Evolutionary conservation across 371 early-diverging fungal genomes (phyloP).

Genomic region (Mortierella sp.): DNA sequence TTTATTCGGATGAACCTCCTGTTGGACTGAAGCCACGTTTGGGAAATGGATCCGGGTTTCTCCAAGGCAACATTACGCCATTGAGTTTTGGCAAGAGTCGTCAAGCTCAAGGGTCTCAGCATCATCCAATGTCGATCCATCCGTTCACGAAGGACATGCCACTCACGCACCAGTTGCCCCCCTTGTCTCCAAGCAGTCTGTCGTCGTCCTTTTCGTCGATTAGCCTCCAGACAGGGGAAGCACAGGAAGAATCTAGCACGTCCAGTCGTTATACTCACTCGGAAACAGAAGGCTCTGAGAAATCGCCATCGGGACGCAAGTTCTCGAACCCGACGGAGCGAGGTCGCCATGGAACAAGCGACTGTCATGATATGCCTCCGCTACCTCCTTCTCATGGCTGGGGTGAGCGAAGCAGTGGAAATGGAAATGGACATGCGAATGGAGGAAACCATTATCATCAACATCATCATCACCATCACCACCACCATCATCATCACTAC

Average conservation of each 20-base stretch:
- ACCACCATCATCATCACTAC: too few relatives aligned
- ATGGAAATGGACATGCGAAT: not conserved
- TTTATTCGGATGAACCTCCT: slow-evolving; percentile 35
- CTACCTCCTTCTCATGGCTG: too few relatives aligned
- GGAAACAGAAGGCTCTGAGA: slow-evolving; percentile 4
- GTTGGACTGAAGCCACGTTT: slow-evolving; percentile 16
- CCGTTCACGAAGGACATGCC: slow-evolving; percentile 22
- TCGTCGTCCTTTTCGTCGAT: slow-evolving; percentile 27
- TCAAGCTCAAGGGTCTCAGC: not conserved
- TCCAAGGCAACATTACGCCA: not conserved
- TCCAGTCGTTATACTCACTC: slow-evolving; percentile 20
- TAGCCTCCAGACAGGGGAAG: slow-evolving; percentile 11
- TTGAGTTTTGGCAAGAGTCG: not conserved
- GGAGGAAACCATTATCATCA: not conserved
- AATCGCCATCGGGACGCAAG: slow-evolving; percentile 3
- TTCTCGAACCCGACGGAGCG: slow-evolving; percentile 6
- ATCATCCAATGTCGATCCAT: slow-evolving; percentile 5
- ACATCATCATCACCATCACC: not conserved
- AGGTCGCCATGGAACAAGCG: not conserved
- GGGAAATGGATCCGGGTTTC: slow-evolving; percentile 10
- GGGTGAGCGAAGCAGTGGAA: too few relatives aligned
- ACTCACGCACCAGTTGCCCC: not conserved
- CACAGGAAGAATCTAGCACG: slow-evolving; percentile 25
- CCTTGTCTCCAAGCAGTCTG: slow-evolving; percentile 20
- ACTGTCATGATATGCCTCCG: too few relatives aligned